Base-by-base conservation (phyloP, 192 early-diverging fungal genomes). In the Umbelopsis ramanniana region DNA sequence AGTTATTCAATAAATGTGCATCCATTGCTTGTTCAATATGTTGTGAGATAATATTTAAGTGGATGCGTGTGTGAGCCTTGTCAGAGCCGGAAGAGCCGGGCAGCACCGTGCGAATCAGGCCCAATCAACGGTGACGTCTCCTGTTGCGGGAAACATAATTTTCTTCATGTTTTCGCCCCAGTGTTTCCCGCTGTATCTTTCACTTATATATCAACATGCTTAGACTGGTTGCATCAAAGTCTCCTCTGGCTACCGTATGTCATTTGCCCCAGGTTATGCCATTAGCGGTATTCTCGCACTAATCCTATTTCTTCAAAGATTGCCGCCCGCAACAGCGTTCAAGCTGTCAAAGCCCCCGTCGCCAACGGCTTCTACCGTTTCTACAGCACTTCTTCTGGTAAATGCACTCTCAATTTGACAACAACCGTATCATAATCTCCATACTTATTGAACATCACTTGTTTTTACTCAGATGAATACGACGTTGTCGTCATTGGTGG, bases 401-500 rank as follows among this genome's bases (percentile, higher is more conserved):
- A 76, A 63, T 33, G 15, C 40, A 43, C 11, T 43, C 40, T 38
- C 43, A 6, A 22, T 35, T 45, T 26, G 14, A 14, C 10, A 46
- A 23, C 47, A 29, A 46, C 6, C 15, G 11, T 35, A 9, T 35
- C n/a, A 57, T 22, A 47, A 15, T 23, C 53, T 23, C 8, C 2
- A 54, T 53, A n/a, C 52, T 37, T 23, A 69, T n/a, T 19, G 8
- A 4, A 26, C 8, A 19, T 17, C 4, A 43, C 37, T 71, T 26
- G 29, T 66, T 50, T 10, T 6, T 37, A 66, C 52, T 66, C 70
- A 50, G 76, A 75, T 66, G 92, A 92, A 80, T 89, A 89, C 73
- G 94, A 95, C 73, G 86, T 92, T 22, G 88, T 93, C 60, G 91
- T 95, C 71, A 93, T 95, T 69, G 97, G 98, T 76, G 96, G 92